Conservation (phyloP, 75 land plant genomes). For the Pinus taeda region DNA sequence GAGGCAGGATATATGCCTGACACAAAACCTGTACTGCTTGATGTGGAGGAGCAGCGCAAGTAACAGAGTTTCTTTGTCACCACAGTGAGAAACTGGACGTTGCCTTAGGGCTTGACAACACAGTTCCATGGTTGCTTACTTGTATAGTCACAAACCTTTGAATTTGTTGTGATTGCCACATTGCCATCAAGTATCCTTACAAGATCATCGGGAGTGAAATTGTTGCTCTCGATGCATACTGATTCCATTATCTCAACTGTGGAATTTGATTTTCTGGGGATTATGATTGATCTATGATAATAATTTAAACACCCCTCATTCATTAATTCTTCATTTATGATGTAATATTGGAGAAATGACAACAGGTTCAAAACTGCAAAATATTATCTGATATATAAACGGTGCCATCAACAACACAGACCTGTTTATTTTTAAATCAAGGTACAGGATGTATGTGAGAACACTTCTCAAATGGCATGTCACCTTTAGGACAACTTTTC, state of each 20-base stretch:
- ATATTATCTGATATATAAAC: too few relatives aligned
- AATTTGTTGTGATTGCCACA: conserved; percentile 59
- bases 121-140: conserved; percentile 55
- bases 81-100: conserved; percentile 63
- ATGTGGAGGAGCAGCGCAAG: conserved; percentile 11
- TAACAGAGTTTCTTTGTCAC: neutral
- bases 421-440: too few relatives aligned
- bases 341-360: too few relatives aligned
- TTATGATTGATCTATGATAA: conserved; percentile 56
- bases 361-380: too few relatives aligned
- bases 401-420: too few relatives aligned
- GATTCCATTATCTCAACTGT: conserved; percentile 69
- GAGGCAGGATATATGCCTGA: conserved; percentile 31
- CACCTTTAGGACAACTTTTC: too few relatives aligned
- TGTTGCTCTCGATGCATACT: conserved; percentile 58
- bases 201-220: conserved; percentile 48
- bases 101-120: conserved; percentile 56
- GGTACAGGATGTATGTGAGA: too few relatives aligned
- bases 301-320: too few relatives aligned
- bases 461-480: too few relatives aligned
- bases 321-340: too few relatives aligned
- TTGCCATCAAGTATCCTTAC: conserved; percentile 48
- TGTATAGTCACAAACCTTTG: conserved; percentile 56
- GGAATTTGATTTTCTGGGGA: conserved; percentile 64
- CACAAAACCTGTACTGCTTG: conserved; percentile 6